phyloP scores from a whole-genome alignment of 805 yeast genomes.

The Tetrapisispora taiwanensis region DNA sequence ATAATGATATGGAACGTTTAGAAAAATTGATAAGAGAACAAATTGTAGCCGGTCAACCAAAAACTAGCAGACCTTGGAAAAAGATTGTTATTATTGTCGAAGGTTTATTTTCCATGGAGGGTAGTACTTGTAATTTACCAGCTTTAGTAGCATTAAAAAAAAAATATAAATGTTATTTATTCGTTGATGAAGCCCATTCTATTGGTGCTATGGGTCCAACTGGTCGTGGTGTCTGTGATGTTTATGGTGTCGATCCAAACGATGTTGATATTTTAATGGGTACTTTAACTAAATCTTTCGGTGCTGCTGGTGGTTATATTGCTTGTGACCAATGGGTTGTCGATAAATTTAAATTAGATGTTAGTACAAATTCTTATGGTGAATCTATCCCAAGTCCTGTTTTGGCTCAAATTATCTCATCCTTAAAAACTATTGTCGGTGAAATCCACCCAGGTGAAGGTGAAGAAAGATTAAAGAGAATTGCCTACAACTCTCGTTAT shows the following conservation, averaged over 20 bases:
- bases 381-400: constrained; percentile 91
- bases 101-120: constrained; percentile 90
- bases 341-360: constrained; percentile 62
- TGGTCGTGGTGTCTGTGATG: constrained; percentile 94
- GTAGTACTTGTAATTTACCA: constrained; percentile 79
- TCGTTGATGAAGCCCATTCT: constrained; percentile 96
- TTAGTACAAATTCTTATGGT: constrained; percentile 64
- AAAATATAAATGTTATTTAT: constrained; percentile 80
- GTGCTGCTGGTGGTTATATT: constrained; percentile 97
- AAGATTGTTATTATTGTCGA: constrained; percentile 79
- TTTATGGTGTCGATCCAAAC: constrained; percentile 68
- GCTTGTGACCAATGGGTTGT: constrained; percentile 66
- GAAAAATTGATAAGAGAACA: constrained; percentile 73
- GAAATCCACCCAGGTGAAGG: constrained; percentile 89
- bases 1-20: constrained; percentile 75
- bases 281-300: constrained; percentile 92
- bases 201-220: constrained; percentile 96
- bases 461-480: constrained; percentile 75
- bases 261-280: constrained; percentile 91
- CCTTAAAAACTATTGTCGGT: constrained; percentile 72
- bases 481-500: constrained; percentile 93
- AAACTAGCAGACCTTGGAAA: constrained; percentile 93
- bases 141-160: constrained; percentile 59
- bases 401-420: constrained; percentile 72
- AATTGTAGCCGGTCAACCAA: constrained; percentile 90